phyloP scores from a whole-genome alignment of 1,139 yeast species.

The Waltiozyma sp. region DNA sequence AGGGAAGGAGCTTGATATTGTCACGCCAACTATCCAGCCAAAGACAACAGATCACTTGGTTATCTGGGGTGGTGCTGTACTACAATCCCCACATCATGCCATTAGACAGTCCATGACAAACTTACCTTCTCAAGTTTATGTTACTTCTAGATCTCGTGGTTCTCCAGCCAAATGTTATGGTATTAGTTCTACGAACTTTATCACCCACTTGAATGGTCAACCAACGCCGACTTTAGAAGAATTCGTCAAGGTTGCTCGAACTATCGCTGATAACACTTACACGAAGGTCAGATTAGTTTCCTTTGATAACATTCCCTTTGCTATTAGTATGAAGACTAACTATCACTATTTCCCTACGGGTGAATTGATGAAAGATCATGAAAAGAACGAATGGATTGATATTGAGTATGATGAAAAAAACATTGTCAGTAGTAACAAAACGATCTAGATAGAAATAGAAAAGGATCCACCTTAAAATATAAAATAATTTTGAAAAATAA shows the following conservation, averaged over 20 bases:
- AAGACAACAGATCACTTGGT: slow-evolving; percentile 59
- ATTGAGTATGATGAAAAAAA: slow-evolving; percentile 18
- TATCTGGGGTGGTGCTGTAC: slow-evolving; percentile 71
- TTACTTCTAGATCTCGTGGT: slow-evolving; percentile 61
- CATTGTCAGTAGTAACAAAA: slow-evolving; percentile 8
- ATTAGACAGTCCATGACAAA: slow-evolving; percentile 66
- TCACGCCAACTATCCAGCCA: slow-evolving; percentile 47
- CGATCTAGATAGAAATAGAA: slow-evolving; percentile 2
- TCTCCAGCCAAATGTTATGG: slow-evolving; percentile 84
- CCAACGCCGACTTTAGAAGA: slow-evolving; percentile 60
- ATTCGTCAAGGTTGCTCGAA: slow-evolving; percentile 51
- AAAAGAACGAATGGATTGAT: slow-evolving; percentile 41
- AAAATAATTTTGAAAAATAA: too few relatives aligned
- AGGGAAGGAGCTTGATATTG: slow-evolving; percentile 40
- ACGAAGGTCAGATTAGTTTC: slow-evolving; percentile 74
- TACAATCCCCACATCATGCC: slow-evolving; percentile 60
- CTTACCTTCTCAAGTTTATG: slow-evolving; percentile 75
- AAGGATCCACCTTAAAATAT: not conserved
- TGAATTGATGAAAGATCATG: slow-evolving; percentile 41
- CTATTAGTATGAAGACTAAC: slow-evolving; percentile 76
- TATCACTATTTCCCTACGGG: slow-evolving; percentile 86
- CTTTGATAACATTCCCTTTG: slow-evolving; percentile 77
- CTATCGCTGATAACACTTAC: slow-evolving; percentile 69
- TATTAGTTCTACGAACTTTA: slow-evolving; percentile 70
- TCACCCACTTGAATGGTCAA: slow-evolving; percentile 77